Percentiles rank a stretch among this genome's conserved stretches.
Evolutionary conservation across 257 asterid genomes (phyloP).

Genomic region (Primulina huaijiensis): DNA sequence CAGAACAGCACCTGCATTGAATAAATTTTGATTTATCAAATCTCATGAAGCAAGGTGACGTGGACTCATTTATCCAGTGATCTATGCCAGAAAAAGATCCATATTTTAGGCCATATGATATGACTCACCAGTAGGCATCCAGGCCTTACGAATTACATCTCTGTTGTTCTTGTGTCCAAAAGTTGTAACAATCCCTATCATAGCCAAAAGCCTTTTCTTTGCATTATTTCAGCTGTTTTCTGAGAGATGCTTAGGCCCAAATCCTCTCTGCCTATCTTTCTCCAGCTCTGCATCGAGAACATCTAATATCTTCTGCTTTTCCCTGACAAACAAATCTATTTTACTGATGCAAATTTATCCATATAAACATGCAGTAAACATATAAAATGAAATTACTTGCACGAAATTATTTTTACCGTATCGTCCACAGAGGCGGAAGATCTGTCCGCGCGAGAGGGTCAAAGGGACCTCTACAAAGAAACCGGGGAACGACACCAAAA

Average conservation of each 20-base stretch:
- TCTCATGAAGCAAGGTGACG: conserved; percentile 8
- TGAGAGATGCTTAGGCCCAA: conserved; percentile 41
- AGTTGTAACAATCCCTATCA: conserved; percentile 66
- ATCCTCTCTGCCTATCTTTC: conserved; percentile 76
- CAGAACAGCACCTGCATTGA: conserved; percentile 54
- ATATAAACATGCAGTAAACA: conserved; percentile 8
- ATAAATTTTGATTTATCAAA: conserved; percentile 24
- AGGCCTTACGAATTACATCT: conserved; percentile 87
- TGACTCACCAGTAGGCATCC: conserved; percentile 73
- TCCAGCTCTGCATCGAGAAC: conserved; percentile 67
- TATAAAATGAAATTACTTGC: conserved; percentile 51
- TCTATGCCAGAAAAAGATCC: neutral
- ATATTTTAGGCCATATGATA: neutral
- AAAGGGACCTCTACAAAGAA: too few relatives aligned
- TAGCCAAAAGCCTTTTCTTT: conserved; percentile 70
- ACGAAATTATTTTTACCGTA: conserved; percentile 64
- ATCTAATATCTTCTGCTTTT: conserved; percentile 59
- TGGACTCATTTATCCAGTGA: neutral
- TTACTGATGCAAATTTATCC: conserved; percentile 12
- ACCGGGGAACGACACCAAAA: too few relatives aligned
- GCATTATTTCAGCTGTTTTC: conserved; percentile 38
- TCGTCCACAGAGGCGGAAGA: conserved; percentile 77
- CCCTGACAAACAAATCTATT: conserved; percentile 50
- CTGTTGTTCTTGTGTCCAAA: conserved; percentile 76
- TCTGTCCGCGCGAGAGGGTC: too few relatives aligned